Evolutionary conservation across 2,329 filamentous ascomycete genomes (phyloP).

Genomic region (Camptophora hylomeconis): DNA sequence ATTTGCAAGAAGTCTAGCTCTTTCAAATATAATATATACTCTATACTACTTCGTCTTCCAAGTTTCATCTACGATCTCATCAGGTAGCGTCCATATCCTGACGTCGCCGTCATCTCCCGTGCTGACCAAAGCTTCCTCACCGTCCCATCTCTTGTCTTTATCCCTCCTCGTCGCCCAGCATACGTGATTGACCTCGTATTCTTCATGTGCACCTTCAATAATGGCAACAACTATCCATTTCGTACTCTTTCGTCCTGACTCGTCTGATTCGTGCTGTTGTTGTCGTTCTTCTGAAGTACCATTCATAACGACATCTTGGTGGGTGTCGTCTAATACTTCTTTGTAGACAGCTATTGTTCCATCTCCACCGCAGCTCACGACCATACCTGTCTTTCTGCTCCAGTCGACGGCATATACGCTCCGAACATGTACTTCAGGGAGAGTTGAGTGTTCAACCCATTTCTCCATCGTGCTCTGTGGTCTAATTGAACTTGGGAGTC

Average conservation of each 20-base stretch:
- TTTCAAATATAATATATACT: no score
- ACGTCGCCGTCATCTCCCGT: conserved; percentile 88
- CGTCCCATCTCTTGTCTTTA: conserved; percentile 29
- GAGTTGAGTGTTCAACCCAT: conserved; percentile 64
- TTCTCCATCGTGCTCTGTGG: conserved; percentile 59
- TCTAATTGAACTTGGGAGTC: conserved; percentile 77
- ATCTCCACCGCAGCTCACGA: conserved; percentile 85
- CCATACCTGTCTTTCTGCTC: conserved; percentile 62
- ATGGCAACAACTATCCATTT: conserved; percentile 61
- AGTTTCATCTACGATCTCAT: conserved; percentile 4
- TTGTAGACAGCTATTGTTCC: conserved; percentile 67
- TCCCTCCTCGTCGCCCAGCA: conserved; percentile 76
- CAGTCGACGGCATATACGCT: conserved; percentile 77
- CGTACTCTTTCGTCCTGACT: conserved; percentile 22
- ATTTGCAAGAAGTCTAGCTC: no score
- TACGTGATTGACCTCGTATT: conserved; percentile 89
- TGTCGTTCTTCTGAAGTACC: conserved; percentile 7
- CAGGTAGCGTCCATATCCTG: conserved; percentile 55
- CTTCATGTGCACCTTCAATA: conserved; percentile 67
- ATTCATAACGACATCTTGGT: conserved; percentile 18
- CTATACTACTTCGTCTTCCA: no score
- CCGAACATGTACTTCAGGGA: conserved; percentile 64
- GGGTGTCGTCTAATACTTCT: conserved; percentile 36
- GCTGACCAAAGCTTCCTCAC: conserved; percentile 75
- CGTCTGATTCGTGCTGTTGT: conserved; percentile 6